phyloP scores from a whole-genome alignment of 352 stramenopile species.

The Phytophthora syringae region DNA sequence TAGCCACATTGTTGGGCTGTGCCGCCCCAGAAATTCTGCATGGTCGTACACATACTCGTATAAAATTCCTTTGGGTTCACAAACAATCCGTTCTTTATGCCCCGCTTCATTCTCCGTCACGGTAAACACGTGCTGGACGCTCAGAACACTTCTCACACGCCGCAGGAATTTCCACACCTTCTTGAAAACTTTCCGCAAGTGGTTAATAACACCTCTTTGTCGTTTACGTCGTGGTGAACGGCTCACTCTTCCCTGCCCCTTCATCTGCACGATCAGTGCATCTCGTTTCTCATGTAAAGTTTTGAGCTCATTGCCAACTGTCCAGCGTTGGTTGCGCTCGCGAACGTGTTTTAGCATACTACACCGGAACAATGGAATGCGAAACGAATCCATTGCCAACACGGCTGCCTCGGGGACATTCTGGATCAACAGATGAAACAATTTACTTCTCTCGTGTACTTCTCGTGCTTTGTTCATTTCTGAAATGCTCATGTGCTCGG shows the following conservation, averaged over 20 bases:
- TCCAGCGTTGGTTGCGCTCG: constrained; percentile 75
- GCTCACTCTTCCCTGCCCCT: constrained; percentile 37
- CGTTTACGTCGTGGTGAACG: constrained; percentile 35
- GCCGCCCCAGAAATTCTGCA: constrained; percentile 64
- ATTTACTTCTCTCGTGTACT: constrained; percentile 64
- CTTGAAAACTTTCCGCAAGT: constrained; percentile 47
- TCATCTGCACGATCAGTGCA: constrained; percentile 64
- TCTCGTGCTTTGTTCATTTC: constrained; percentile 61
- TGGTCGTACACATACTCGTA: constrained; percentile 88
- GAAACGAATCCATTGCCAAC: constrained; percentile 77
- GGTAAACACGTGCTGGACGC: constrained; percentile 74
- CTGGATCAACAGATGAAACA: constrained; percentile 80
- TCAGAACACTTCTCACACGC: constrained; percentile 53
- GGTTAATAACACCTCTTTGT: constrained; percentile 31
- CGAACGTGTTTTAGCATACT: constrained; percentile 54
- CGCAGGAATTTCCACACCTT: constrained; percentile 60
- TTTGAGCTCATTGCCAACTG: constrained; percentile 54
- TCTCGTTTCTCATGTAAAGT: constrained; percentile 49
- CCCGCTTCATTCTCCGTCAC: constrained; percentile 40
- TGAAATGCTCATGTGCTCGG: constrained; percentile 57
- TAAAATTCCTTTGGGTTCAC: constrained; percentile 80
- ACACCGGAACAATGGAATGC: constrained; percentile 73
- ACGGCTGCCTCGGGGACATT: constrained; percentile 67
- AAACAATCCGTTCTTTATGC: constrained; percentile 67
- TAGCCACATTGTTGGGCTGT: constrained; percentile 63